Base-by-base conservation (phyloP, 495 filamentous ascomycete species). In the Bacidia rubella region DNA sequence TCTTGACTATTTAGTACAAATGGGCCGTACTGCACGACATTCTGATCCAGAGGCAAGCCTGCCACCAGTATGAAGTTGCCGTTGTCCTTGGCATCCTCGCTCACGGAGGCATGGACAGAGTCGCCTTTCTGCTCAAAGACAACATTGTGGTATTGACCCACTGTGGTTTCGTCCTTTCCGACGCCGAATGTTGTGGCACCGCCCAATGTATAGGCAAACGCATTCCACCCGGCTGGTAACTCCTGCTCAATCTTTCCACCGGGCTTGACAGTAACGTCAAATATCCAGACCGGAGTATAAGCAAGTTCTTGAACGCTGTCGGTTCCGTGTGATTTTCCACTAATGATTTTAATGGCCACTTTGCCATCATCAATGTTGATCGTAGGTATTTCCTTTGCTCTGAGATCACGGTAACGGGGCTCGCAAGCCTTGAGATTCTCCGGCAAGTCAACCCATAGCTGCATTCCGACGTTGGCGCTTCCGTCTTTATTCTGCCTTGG, bases 381-480 rank as follows among this genome's bases (percentile, higher is more conserved):
- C 1, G 65, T 61, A 0, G 90, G 90, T 51, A 97, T 88, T 68
- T 96, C 90, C 7, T 42, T 60, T 0, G 85, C 82, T 22, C 74
- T 68, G 23, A 97, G 66, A 62, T 97, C 92, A 35, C 92, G 83
- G 55, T 97, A 97, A 10, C 90, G 76, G 12, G 90, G 92, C 68
- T 97, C 92, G 66, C 85, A 90, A 55, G 66, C 73, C 70, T 97
- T 97, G 15, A 96, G 71, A 35, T 81, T 63, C 63, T 80, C 67
- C 1, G 90, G 90, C 7, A 97, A 69, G 63, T 97, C 90, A 26
- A 96, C 90, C 90, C 90, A 96, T 3, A 96, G 70, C 69, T 96
- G 90, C 69, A 98, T 74, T 5, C 90, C 90, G 54, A 94, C 79
- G 61, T 87, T 95, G 43, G 83, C 72, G 43, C 70, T 76, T 3